Conservation (phyloP, 148 eudicot species). For the Rhododendron simsii region DNA sequence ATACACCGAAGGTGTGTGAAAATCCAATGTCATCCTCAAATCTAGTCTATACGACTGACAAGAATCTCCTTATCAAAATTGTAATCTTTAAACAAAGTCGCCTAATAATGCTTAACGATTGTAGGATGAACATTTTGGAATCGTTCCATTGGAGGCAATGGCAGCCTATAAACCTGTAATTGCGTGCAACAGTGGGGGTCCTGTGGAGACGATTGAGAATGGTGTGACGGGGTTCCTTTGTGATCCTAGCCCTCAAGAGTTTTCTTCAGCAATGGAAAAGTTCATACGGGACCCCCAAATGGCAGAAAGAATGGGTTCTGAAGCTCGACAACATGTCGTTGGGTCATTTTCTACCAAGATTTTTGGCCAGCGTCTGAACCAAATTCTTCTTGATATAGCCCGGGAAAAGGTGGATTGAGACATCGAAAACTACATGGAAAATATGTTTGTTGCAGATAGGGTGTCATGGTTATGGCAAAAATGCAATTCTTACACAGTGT, state of each 20-base stretch:
- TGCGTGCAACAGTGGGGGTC: conserved; percentile 93
- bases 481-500: too few species aligned
- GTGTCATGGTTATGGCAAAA: too few species aligned
- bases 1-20: conserved; percentile 71
- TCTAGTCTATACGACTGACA: too few species aligned
- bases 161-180: conserved; percentile 90
- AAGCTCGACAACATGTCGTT: conserved; percentile 65
- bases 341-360: conserved; percentile 71
- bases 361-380: conserved; percentile 67
- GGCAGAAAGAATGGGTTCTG: conserved; percentile 59
- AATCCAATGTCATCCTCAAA: neutral
- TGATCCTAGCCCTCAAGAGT: conserved; percentile 65
- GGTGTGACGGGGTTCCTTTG: conserved; percentile 76
- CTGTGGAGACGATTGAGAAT: conserved; percentile 50
- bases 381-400: conserved; percentile 41
- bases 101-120: neutral
- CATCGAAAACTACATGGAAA: neutral
- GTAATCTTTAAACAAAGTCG: too few species aligned
- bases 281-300: conserved; percentile 49
- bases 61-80: neutral
- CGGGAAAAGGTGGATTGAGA: conserved; percentile 50
- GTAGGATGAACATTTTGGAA: conserved; percentile 94
- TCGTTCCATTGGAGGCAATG: conserved; percentile 96
- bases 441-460: too few species aligned
- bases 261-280: conserved; percentile 66